These are phyloP conservation scores for Kodamaea sagamina DNA, from an alignment of 805 yeast genomes.

Conservation along the genomic window DNA sequence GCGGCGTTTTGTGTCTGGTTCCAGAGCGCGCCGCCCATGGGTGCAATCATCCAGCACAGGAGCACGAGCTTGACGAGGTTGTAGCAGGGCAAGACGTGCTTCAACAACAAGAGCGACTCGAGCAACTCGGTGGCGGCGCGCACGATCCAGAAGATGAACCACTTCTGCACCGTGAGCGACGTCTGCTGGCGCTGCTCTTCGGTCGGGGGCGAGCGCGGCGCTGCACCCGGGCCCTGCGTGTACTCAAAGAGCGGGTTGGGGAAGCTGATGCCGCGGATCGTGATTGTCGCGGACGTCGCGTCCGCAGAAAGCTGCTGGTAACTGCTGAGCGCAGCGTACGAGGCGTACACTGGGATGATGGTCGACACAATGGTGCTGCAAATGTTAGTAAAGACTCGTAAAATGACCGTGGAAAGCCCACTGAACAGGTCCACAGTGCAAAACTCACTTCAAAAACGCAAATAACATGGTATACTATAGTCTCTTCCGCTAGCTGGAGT, in stretches of 20 bases:
- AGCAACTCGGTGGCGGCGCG: constrained; percentile 45
- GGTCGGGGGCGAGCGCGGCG: constrained; percentile 7
- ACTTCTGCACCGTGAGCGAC: constrained; percentile 31
- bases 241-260: constrained; percentile 26
- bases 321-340: constrained; percentile 55
- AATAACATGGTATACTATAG: constrained; percentile 14
- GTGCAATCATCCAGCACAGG: constrained; percentile 62
- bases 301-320: constrained; percentile 34
- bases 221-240: neutral
- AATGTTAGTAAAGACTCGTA: constrained; percentile 8
- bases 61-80: constrained; percentile 48
- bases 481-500: constrained; percentile 1
- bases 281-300: constrained; percentile 33
- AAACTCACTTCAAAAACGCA: constrained; percentile 22
- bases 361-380: constrained; percentile 42
- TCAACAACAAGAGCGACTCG: constrained; percentile 46
- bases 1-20: neutral
- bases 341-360: constrained; percentile 60
- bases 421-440: neutral
- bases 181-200: constrained; percentile 10
- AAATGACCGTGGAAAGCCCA: neutral
- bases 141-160: constrained; percentile 65
- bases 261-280: constrained; percentile 40
- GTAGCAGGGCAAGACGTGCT: constrained; percentile 56
- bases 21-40: constrained; percentile 21